Base-by-base conservation (phyloP, 805 yeast genomes). In the Saccharomycopsis microspora region DNA sequence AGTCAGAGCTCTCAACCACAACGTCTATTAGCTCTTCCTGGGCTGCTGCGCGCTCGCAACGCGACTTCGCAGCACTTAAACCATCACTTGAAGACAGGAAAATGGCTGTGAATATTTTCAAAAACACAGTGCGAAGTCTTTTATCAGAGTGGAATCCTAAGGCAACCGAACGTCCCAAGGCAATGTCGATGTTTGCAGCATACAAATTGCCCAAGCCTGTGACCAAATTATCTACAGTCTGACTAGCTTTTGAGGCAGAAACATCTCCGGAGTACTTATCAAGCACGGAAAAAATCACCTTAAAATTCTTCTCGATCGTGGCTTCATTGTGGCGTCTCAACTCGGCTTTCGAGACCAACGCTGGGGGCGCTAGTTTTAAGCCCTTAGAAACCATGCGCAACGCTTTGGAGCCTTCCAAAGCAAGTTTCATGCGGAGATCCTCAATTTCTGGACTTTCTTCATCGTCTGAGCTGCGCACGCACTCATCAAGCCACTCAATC, bases 81-180 rank as follows among this genome's bases (percentile, higher is more conserved):
- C 19, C 41, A 32, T 28, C 41, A 57, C 54, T 19, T 58, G 57
- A 9, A 55, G 44, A 42, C 61, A 60, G 36, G 54, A 76, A 65
- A 58, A 85, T 82, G 46, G 80, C 78, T 2, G 82, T 76, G 55
- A 87, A 86, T 1, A 87, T 89, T 49, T 82, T 82, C 57, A 87
- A 68, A 58, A 87, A 85, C 0, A 93, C 78, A 8, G 80, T 66
- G 51, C 90, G 66, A 33, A 85, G 78, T 45, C 77, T 71, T n/a
- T 64, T 62, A 58, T 83, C 83, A 28, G 73, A 72, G 56, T 85
- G 85, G 56, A 78, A 85, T 0, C 94, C 93, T 59, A 86, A 71
- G 0, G 93, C 86, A 8, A 86, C 61, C 2, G 89, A 87, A 60
- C 75, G 77, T 45, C 76, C 78, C 56, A 87, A 65, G 5, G 95